A percentile compares a stretch with the other conserved stretches of the same genome.
Evolutionary conservation across 2,329 filamentous ascomycete species (phyloP).

Genomic region (Dactylellina leptospora): DNA sequence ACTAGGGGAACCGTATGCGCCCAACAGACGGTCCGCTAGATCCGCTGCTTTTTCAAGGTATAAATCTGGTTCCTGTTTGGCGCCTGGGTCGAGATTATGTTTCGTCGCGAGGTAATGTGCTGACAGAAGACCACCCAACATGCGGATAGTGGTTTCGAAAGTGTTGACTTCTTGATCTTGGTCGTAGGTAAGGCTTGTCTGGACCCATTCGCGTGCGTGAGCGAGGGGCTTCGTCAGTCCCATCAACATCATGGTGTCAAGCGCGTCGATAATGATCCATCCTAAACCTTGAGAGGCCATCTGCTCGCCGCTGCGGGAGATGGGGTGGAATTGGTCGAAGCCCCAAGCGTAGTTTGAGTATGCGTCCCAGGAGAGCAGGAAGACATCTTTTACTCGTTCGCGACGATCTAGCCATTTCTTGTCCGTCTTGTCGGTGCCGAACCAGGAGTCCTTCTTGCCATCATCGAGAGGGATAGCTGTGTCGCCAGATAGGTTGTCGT

Average conservation of each 20-base stretch:
- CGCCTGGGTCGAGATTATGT: slow-evolving; percentile 78
- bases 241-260: slow-evolving; percentile 98
- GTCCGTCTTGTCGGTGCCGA: slow-evolving; percentile 58
- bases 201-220: slow-evolving; percentile 88
- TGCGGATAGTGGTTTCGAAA: slow-evolving; percentile 97
- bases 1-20: slow-evolving; percentile 85
- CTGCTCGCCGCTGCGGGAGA: slow-evolving; percentile 78
- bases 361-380: slow-evolving; percentile 88
- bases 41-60: slow-evolving; percentile 97
- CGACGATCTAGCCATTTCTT: slow-evolving; percentile 80
- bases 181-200: slow-evolving; percentile 81
- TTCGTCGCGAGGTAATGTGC: slow-evolving; percentile 92
- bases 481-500: too few species aligned
- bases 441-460: slow-evolving; percentile 69
- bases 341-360: slow-evolving; percentile 96
- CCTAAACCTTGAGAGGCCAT: slow-evolving; percentile 91
- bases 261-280: slow-evolving; percentile 96
- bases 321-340: slow-evolving; percentile 85
- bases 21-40: slow-evolving; percentile 83
- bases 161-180: slow-evolving; percentile 96
- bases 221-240: slow-evolving; percentile 86
- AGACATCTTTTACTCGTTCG: slow-evolving; percentile 85
- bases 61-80: slow-evolving; percentile 79
- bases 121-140: slow-evolving; percentile 90
- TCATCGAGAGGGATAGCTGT: slow-evolving; percentile 58